phyloP scores from a whole-genome alignment of 306 rosid genomes.

The Sphenostylis stenocarpa region DNA sequence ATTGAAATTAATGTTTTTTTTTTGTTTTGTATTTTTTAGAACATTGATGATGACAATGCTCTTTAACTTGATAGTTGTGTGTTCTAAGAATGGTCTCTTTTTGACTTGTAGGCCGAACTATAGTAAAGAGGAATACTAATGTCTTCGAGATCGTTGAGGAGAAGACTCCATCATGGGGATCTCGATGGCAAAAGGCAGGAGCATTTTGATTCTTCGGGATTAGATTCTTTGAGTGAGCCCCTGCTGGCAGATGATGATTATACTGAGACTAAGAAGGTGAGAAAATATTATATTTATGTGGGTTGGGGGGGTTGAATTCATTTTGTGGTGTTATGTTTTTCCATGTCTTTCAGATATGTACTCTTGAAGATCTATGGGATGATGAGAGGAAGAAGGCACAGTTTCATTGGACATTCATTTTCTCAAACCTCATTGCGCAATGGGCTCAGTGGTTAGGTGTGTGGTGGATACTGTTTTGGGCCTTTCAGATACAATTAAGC shows the following conservation, averaged over 20 bases:
- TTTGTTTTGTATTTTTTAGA: no score
- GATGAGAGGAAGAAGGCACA: constrained; percentile 77
- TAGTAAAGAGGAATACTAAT: constrained; percentile 34
- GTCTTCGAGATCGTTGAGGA: constrained; percentile 72
- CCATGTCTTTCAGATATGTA: constrained; percentile 35
- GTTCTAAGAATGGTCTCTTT: neutral
- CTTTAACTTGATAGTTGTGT: constrained; percentile 26
- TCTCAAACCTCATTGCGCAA: constrained; percentile 76
- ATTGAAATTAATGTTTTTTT: constrained; percentile 12
- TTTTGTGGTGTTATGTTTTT: neutral
- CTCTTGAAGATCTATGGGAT: constrained; percentile 65
- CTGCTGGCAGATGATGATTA: constrained; percentile 53
- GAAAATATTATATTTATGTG: neutral
- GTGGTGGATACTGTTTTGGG: constrained; percentile 25
- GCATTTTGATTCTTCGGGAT: constrained; percentile 50
- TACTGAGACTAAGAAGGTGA: constrained; percentile 55
- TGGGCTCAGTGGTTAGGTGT: constrained; percentile 97
- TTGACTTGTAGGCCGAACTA: constrained; percentile 41
- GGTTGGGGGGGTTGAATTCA: neutral
- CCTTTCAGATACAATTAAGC: neutral
- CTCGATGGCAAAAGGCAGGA: constrained; percentile 65
- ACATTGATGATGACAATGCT: constrained; percentile 10
- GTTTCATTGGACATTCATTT: constrained; percentile 78
- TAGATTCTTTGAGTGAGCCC: constrained; percentile 67
- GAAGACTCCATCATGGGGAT: constrained; percentile 91